Evolutionary conservation across 2,329 filamentous ascomycete genomes (phyloP).

Genomic region (Coniochaeta sp.): DNA sequence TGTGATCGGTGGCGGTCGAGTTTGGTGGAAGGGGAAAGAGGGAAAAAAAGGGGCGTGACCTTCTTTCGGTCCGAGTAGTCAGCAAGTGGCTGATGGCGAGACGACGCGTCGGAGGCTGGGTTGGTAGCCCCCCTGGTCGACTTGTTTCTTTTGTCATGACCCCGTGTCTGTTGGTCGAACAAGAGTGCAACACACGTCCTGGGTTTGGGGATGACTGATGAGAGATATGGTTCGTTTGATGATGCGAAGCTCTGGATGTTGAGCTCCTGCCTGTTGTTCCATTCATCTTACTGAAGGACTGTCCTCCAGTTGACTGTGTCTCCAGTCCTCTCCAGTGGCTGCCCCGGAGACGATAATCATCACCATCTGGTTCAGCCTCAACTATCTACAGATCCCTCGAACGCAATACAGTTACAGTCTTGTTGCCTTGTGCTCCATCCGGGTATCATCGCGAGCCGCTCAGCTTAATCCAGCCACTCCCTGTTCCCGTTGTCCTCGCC

Average conservation of each 20-base stretch:
- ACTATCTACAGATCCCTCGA: background rate
- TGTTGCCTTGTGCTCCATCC: background rate
- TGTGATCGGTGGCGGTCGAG: background rate
- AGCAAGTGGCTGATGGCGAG: background rate
- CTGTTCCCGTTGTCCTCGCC: too few relatives aligned
- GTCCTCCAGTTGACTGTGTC: background rate
- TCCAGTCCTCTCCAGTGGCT: too few relatives aligned
- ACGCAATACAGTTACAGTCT: background rate
- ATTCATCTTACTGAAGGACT: background rate
- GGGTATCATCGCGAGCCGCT: background rate
- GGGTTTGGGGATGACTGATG: too few relatives aligned
- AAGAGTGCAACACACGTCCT: too few relatives aligned
- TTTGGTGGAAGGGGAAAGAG: too few relatives aligned
- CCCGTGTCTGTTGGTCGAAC: too few relatives aligned
- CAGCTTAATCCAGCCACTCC: background rate
- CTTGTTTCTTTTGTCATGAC: too few relatives aligned
- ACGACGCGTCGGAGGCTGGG: too few relatives aligned
- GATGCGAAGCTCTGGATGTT: background rate
- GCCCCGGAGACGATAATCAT: too few relatives aligned
- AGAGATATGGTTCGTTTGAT: background rate
- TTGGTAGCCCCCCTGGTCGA: too few relatives aligned
- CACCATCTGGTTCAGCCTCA: too few relatives aligned
- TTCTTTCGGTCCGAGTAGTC: background rate
- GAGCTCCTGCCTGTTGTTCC: background rate
- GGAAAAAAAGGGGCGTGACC: too few relatives aligned